A percentile compares a stretch with the other conserved stretches of the same genome.
Conservation (phyloP, 176 grass and related monocot genomes). For the Pharus latifolius region DNA sequence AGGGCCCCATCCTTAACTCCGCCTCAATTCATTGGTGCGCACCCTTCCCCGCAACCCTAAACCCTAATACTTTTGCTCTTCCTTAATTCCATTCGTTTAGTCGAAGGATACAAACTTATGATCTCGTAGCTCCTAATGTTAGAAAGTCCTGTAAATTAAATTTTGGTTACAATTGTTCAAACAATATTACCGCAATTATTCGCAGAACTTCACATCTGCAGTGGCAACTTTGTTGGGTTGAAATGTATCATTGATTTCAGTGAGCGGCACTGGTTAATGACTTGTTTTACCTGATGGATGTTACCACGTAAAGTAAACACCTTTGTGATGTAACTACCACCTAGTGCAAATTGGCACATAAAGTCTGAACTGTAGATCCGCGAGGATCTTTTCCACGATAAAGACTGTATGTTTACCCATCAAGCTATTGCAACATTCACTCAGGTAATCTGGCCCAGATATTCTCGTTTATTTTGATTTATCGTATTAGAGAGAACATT, state of each 20-base stretch:
- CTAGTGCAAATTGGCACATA: neutral
- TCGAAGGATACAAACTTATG: neutral
- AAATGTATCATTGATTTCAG: too few relatives aligned
- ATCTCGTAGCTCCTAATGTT: neutral
- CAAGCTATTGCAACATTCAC: too few relatives aligned
- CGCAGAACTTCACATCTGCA: too few relatives aligned
- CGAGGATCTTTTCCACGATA: neutral
- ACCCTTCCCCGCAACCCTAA: neutral
- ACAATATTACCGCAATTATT: too few relatives aligned
- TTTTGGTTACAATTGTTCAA: too few relatives aligned
- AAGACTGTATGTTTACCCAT: too few relatives aligned
- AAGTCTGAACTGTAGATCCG: neutral
- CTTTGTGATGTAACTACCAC: neutral
- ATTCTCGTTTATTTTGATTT: neutral
- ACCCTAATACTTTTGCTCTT: conserved; percentile 9
- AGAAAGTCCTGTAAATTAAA: too few relatives aligned
- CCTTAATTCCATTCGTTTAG: neutral
- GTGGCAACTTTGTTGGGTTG: too few relatives aligned
- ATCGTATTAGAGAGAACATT: neutral
- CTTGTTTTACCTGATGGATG: too few relatives aligned
- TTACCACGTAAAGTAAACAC: too few relatives aligned
- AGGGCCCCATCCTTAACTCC: conserved; percentile 72
- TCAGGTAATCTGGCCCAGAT: neutral
- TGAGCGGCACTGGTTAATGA: too few relatives aligned
- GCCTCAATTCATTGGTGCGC: conserved; percentile 45